Evolutionary conservation across 306 rosid genomes (phyloP).

Genomic region (Inga oerstediana): DNA sequence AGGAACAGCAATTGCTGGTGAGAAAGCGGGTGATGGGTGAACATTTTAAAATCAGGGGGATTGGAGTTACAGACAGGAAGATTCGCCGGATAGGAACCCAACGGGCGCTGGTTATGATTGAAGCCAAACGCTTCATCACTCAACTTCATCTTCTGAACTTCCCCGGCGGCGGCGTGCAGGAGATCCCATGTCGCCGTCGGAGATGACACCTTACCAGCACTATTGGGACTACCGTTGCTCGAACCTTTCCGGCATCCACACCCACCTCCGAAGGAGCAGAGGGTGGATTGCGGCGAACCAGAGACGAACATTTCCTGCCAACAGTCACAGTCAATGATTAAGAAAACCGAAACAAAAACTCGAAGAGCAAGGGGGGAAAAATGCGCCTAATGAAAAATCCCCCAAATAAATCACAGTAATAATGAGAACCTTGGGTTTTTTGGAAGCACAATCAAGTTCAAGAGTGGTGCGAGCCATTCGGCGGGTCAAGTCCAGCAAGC

Average conservation of each 20-base stretch:
- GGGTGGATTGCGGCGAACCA: conserved; percentile 77
- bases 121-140: conserved; percentile 34
- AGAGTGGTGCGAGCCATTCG: conserved; percentile 57
- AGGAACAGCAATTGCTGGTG: conserved; percentile 54
- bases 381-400: background rate
- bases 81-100: conserved; percentile 39
- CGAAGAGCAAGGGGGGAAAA: background rate
- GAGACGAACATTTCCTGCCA: conserved; percentile 36
- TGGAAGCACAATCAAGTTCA: conserved; percentile 23
- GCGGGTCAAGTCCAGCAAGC: conserved; percentile 63
- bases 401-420: background rate
- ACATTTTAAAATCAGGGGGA: conserved; percentile 33
- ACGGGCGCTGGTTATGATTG: conserved; percentile 25
- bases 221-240: conserved; percentile 60
- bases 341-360: background rate
- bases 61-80: conserved; percentile 20
- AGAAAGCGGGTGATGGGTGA: conserved; percentile 41
- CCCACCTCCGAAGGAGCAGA: conserved; percentile 47
- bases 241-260: conserved; percentile 56
- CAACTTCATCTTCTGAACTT: conserved; percentile 59
- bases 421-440: conserved; percentile 44
- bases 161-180: conserved; percentile 78
- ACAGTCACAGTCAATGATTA: background rate
- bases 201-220: conserved; percentile 32
- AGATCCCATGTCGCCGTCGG: conserved; percentile 62